These are phyloP conservation scores for Metschnikowia cerradonensis DNA, from an alignment of 805 yeast genomes.

Conservation along the genomic window DNA sequence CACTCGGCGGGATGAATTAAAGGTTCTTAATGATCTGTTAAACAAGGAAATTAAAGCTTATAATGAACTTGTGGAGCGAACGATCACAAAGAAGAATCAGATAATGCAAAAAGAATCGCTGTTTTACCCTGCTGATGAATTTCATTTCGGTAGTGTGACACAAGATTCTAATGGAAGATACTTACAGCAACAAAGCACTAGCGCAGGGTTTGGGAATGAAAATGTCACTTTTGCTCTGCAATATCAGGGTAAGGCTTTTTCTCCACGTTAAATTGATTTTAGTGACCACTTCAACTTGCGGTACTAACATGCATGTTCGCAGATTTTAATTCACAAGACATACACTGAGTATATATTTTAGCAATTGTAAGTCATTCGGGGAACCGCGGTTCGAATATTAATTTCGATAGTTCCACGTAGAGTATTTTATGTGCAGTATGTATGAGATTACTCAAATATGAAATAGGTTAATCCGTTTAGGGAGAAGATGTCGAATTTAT, in stretches of 20 bases:
- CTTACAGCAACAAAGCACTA: constrained; percentile 32
- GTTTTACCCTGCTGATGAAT: constrained; percentile 1
- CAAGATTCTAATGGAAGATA: background rate
- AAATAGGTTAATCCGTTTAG: background rate
- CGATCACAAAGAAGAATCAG: constrained; percentile 5
- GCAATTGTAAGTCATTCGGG: background rate
- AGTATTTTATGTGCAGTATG: background rate
- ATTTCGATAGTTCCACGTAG: background rate
- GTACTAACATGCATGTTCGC: background rate
- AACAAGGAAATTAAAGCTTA: constrained; percentile 65
- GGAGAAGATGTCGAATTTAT: constrained; percentile 20
- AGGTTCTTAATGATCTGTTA: constrained; percentile 66
- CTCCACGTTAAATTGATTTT: background rate
- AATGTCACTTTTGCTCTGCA: background rate
- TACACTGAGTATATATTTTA: background rate
- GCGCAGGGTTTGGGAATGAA: constrained; percentile 39
- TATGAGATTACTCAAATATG: background rate
- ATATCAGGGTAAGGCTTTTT: background rate
- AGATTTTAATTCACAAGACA: background rate
- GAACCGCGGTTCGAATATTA: background rate
- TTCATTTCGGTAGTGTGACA: background rate
- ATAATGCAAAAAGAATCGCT: constrained; percentile 3
- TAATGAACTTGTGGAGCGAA: constrained; percentile 58
- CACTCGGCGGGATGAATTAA: constrained; percentile 70
- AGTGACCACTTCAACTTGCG: background rate